A percentile compares a stretch with the other conserved stretches of the same genome.
Conservation (phyloP, 441 rosid species). For the Eruca vesicaria region DNA sequence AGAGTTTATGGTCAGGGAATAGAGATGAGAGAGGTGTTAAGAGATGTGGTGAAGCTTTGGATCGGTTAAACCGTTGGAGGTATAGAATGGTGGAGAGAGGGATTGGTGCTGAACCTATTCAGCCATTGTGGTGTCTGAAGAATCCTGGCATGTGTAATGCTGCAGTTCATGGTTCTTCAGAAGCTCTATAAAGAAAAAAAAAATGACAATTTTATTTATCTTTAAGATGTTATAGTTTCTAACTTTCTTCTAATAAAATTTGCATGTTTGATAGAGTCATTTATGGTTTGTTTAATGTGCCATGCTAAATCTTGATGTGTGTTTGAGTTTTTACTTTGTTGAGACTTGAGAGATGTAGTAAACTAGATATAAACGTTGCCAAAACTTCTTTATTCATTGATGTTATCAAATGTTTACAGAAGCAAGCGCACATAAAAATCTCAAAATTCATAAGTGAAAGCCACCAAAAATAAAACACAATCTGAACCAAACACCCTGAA, state of each 20-base stretch:
- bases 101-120: slow-evolving; percentile 73
- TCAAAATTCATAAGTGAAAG: neutral
- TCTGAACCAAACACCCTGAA: neutral
- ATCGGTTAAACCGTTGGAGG: slow-evolving; percentile 78
- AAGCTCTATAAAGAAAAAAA: neutral
- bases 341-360: neutral
- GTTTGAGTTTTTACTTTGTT: neutral
- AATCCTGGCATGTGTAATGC: slow-evolving; percentile 86
- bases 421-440: neutral
- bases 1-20: slow-evolving; percentile 84
- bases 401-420: neutral
- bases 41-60: slow-evolving; percentile 69
- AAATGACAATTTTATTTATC: neutral
- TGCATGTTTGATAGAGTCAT: neutral
- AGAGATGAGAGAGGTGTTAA: slow-evolving; percentile 56
- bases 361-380: neutral
- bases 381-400: neutral
- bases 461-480: neutral
- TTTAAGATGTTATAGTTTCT: neutral
- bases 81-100: slow-evolving; percentile 85
- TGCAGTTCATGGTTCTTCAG: slow-evolving; percentile 34
- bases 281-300: too few species aligned
- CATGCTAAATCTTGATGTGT: neutral
- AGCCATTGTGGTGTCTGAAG: slow-evolving; percentile 79
- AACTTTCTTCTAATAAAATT: neutral